Evolutionary conservation across 179 eudicot genomes (phyloP).

Genomic region (Patellifolia procumbens): DNA sequence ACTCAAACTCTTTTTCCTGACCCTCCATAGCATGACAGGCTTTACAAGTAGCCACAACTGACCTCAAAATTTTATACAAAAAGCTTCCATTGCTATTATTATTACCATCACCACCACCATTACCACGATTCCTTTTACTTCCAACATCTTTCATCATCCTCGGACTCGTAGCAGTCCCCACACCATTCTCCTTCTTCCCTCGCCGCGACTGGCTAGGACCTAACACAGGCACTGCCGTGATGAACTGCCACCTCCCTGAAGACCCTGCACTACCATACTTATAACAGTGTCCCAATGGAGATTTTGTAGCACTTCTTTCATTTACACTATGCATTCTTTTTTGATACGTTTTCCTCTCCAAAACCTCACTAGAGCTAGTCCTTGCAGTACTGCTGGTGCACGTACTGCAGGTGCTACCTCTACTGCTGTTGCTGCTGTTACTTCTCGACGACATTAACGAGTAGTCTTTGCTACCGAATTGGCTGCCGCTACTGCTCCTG

Average conservation of each 20-base stretch:
- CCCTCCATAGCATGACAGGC: conserved; percentile 72
- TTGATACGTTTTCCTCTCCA: conserved; percentile 27
- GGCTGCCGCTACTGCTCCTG: conserved; percentile 28
- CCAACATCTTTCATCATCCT: conserved; percentile 26
- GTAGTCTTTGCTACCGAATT: conserved; percentile 48
- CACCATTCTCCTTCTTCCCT: conserved; percentile 21
- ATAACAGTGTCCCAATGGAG: conserved; percentile 16
- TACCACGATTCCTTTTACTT: conserved; percentile 3
- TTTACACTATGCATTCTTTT: conserved; percentile 31
- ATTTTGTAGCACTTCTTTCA: conserved; percentile 18
- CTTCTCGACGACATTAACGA: conserved; percentile 56
- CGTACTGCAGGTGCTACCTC: conserved; percentile 43
- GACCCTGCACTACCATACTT: conserved; percentile 30
- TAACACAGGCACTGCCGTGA: conserved; percentile 54
- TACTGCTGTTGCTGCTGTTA: conserved; percentile 55
- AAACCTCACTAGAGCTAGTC: conserved; percentile 53
- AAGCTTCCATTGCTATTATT: conserved; percentile 34
- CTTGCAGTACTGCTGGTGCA: conserved; percentile 46
- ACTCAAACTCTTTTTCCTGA: conserved; percentile 37
- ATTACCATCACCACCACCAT: no score
- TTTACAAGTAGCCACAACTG: conserved; percentile 63
- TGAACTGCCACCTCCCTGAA: conserved; percentile 67
- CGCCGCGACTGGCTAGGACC: conserved; percentile 42
- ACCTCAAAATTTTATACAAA: conserved; percentile 51
- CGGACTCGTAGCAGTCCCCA: conserved; percentile 32